phyloP scores from a whole-genome alignment of 306 rosid species.

The Dryas alaskensis region DNA sequence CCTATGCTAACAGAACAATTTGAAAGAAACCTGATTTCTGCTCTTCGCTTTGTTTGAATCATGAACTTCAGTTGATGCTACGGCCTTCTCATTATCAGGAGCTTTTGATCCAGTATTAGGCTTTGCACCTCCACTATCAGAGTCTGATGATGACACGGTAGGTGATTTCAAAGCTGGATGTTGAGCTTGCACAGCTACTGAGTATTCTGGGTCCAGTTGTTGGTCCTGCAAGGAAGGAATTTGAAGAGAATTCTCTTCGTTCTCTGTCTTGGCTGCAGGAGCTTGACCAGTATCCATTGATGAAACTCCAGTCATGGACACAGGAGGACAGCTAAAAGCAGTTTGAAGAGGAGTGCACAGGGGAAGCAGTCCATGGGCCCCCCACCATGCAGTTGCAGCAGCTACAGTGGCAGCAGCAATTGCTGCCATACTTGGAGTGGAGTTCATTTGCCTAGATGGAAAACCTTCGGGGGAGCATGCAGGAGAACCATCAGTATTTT shows the following conservation, averaged over 20 bases:
- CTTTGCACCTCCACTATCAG: slow-evolving; percentile 59
- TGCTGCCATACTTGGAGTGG: slow-evolving; percentile 72
- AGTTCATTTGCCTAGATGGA: slow-evolving; percentile 50
- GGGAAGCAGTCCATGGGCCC: slow-evolving; percentile 89
- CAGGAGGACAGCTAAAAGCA: slow-evolving; percentile 51
- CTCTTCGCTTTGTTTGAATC: slow-evolving; percentile 35
- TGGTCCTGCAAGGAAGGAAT: slow-evolving; percentile 52
- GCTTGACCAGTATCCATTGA: slow-evolving; percentile 47
- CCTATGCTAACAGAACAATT: not conserved
- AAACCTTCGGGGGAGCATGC: slow-evolving; percentile 49
- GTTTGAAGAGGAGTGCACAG: slow-evolving; percentile 72
- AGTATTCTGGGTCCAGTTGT: slow-evolving; percentile 41
- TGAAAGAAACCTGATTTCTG: not conserved
- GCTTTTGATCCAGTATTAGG: slow-evolving; percentile 42
- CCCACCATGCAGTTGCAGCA: slow-evolving; percentile 99
- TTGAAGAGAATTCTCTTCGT: slow-evolving; percentile 44
- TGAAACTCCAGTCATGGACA: slow-evolving; percentile 44
- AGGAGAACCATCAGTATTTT: slow-evolving; percentile 49
- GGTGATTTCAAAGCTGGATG: slow-evolving; percentile 56
- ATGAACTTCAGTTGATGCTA: slow-evolving; percentile 48
- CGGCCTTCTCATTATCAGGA: slow-evolving; percentile 43
- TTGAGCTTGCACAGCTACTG: slow-evolving; percentile 53
- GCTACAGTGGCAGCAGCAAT: slow-evolving; percentile 86
- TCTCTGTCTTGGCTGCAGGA: slow-evolving; percentile 37
- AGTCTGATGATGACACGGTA: slow-evolving; percentile 43